Percentiles rank a stretch among this genome's conserved stretches.
Evolutionary conservation across 495 filamentous ascomycete genomes (phyloP).

Genomic region (Talaromyces nanjingensis): DNA sequence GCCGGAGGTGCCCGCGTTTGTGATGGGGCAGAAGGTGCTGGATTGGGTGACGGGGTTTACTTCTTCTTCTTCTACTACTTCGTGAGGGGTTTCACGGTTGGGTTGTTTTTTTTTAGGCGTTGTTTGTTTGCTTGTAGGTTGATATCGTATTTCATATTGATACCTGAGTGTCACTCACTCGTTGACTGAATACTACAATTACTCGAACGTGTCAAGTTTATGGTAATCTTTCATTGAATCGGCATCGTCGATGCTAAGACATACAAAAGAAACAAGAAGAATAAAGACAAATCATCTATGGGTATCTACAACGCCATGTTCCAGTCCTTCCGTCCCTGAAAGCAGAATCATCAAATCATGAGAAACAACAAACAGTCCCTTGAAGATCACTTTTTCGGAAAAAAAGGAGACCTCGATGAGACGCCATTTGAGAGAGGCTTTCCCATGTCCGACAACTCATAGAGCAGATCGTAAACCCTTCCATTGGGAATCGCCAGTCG

Average conservation of each 20-base stretch:
- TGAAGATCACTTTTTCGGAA: not conserved
- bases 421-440: not conserved
- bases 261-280: slow-evolving; percentile 3
- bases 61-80: not conserved
- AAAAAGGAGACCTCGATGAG: not conserved
- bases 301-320: slow-evolving; percentile 48
- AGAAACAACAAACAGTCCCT: not conserved
- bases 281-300: slow-evolving; percentile 25
- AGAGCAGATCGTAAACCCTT: not conserved
- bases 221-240: slow-evolving; percentile 14
- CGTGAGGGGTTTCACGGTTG: not conserved
- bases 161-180: not conserved
- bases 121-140: slow-evolving; percentile 2
- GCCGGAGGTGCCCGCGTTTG: slow-evolving; percentile 54
- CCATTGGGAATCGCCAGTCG: not conserved
- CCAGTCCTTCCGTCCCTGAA: slow-evolving; percentile 13
- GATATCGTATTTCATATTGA: slow-evolving; percentile 2
- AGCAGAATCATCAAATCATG: slow-evolving; percentile 3
- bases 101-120: not conserved
- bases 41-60: slow-evolving; percentile 21
- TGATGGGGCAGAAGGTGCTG: slow-evolving; percentile 42
- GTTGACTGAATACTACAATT: not conserved
- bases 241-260: not conserved
- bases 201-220: slow-evolving; percentile 19
- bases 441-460: not conserved